Percentiles rank a stretch among this genome's conserved stretches.
Evolutionary conservation across 2,329 filamentous ascomycete species (phyloP).

Genomic region (Colletotrichum sp.): DNA sequence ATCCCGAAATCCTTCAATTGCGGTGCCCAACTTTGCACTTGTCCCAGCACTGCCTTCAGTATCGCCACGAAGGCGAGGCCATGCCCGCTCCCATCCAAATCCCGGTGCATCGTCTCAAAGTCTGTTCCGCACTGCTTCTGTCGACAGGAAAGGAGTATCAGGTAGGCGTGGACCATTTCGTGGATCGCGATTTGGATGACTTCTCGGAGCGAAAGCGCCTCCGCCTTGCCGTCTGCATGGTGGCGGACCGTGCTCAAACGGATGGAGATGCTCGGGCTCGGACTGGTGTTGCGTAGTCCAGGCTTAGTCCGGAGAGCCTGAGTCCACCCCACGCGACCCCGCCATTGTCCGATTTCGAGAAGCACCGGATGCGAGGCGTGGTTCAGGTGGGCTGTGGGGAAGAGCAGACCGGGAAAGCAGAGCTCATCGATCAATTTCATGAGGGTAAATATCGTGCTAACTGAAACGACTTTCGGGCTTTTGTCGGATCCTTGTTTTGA

Average conservation of each 20-base stretch:
- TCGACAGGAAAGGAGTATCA: conserved; percentile 11
- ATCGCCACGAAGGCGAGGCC: conserved; percentile 16
- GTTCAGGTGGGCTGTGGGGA: conserved; percentile 12
- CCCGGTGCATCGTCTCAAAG: conserved; percentile 12
- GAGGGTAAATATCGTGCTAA: conserved; percentile 1
- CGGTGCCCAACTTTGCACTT: conserved; percentile 11
- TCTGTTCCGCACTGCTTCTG: conserved; percentile 2
- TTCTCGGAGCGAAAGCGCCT: conserved; percentile 27
- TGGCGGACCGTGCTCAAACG: conserved; percentile 19
- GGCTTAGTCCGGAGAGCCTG: conserved; percentile 6
- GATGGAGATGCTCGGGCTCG: conserved; percentile 9
- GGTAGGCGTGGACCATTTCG: conserved; percentile 25
- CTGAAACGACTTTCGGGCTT: background rate
- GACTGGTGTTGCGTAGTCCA: background rate
- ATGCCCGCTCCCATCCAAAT: conserved; percentile 4
- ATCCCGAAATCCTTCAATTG: conserved; percentile 1
- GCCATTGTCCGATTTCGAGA: conserved; percentile 10
- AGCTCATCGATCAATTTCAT: conserved; percentile 17
- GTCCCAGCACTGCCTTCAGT: conserved; percentile 5
- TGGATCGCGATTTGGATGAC: conserved; percentile 35
- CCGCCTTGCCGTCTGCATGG: background rate
- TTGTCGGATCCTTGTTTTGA: conserved; percentile 2
- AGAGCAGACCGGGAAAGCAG: conserved; percentile 4
- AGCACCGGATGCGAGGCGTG: conserved; percentile 7
- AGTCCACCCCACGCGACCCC: conserved; percentile 15